Conservation (phyloP, 768 basidiomycete genomes). For the Leucosporidium yakuticum region DNA sequence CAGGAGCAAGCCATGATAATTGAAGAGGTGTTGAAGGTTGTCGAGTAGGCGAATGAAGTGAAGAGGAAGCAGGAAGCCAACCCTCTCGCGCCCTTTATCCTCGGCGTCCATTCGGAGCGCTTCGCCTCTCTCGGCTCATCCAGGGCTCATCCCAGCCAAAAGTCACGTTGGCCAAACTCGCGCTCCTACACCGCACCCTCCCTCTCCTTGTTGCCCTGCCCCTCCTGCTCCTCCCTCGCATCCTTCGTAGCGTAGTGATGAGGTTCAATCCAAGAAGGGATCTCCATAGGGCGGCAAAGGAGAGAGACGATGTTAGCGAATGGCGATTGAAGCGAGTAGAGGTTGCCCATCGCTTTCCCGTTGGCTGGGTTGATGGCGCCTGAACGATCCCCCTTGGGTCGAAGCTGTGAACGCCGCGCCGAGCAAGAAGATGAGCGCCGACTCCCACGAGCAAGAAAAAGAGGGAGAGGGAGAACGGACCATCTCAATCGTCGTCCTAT, state of each 20-base stretch:
- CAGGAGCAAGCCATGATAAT: no score
- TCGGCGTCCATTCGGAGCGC: no score
- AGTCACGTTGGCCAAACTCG: no score
- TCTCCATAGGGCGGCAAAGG: slow-evolving; percentile 1
- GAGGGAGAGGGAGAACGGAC: slow-evolving; percentile 16
- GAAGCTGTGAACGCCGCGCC: background rate
- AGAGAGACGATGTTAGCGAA: slow-evolving; percentile 1
- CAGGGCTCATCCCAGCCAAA: no score
- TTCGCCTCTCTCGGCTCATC: no score
- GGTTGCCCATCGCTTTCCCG: slow-evolving; percentile 5
- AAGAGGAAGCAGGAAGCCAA: no score
- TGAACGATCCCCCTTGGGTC: slow-evolving; percentile 1
- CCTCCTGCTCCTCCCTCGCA: background rate
- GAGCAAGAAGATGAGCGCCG: background rate
- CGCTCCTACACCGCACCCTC: background rate
- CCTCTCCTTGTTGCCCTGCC: background rate
- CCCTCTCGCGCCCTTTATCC: no score
- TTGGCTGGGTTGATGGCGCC: slow-evolving; percentile 1
- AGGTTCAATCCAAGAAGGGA: slow-evolving; percentile 4
- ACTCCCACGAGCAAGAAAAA: background rate
- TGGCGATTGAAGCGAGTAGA: background rate
- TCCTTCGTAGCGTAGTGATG: background rate
- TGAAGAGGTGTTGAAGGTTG: no score
- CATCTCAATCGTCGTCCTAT: slow-evolving; percentile 38
- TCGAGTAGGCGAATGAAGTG: no score